These are phyloP conservation scores for Xylaria palmicola DNA, from an alignment of 495 filamentous ascomycete genomes.

Conservation along the genomic window DNA sequence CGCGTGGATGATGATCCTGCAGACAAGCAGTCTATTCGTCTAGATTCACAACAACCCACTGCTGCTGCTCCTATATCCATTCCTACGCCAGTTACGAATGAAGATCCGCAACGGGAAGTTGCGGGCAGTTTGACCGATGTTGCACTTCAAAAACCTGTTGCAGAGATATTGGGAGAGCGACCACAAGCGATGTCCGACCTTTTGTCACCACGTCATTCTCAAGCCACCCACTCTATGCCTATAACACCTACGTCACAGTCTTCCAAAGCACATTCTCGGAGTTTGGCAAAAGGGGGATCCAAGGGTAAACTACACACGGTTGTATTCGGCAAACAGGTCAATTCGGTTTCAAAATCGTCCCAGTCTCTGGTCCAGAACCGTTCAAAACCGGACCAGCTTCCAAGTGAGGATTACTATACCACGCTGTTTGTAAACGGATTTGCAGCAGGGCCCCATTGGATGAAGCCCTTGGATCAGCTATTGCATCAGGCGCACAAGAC, in stretches of 20 bases:
- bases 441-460: slow-evolving; percentile 55
- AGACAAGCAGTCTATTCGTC: background rate
- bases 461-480: slow-evolving; percentile 65
- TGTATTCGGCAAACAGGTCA: slow-evolving; percentile 66
- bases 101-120: slow-evolving; percentile 34
- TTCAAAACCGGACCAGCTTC: slow-evolving; percentile 42
- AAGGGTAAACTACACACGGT: slow-evolving; percentile 72
- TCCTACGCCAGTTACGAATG: background rate
- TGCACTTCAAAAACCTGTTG: slow-evolving; percentile 71
- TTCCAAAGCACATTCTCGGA: slow-evolving; percentile 29
- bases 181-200: slow-evolving; percentile 42
- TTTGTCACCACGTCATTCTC: slow-evolving; percentile 26
- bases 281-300: slow-evolving; percentile 55
- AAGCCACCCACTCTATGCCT: slow-evolving; percentile 31
- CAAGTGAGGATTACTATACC: slow-evolving; percentile 71
- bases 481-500: slow-evolving; percentile 77
- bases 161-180: slow-evolving; percentile 67
- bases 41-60: background rate
- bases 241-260: slow-evolving; percentile 42
- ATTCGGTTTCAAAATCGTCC: slow-evolving; percentile 28
- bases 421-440: slow-evolving; percentile 75
- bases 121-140: slow-evolving; percentile 63
- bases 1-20: background rate
- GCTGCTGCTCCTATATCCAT: background rate
- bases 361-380: slow-evolving; percentile 30